Base-by-base conservation (phyloP, 352 stramenopile genomes). In the Pythium dissotocum region DNA sequence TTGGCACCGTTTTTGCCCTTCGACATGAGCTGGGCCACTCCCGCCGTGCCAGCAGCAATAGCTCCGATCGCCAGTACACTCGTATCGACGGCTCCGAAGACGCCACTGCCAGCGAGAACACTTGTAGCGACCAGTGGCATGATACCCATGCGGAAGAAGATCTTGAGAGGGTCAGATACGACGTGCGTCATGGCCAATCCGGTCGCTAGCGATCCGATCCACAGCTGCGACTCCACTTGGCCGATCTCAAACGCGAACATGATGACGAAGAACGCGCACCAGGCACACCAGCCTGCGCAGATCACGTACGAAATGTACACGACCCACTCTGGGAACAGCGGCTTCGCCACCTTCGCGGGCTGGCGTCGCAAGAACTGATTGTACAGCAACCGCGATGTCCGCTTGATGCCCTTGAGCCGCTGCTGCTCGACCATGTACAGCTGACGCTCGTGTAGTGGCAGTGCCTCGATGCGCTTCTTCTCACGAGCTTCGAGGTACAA, bases 271-370 rank as follows among this genome's bases (percentile, higher is more conserved):
- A 83, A 93, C 40, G 77, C 53, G 28, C 78, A 80, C 82, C 82
- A 91, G 4, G 54, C 73, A 42, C 77, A 85, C 79, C 81, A 88
- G 3, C 55, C 70, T 3, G 71, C 65, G 63, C 85, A 87, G 38
- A 91, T 83, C 13, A 65, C 71, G 56, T 90, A 91, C 62, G 82
- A 88, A 28, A 91, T 64, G 70, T 91, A 88, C 16, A 90, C 75
- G 13, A 93, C 82, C 82, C 82, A 93, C 65, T 82, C 79, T 2
- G 85, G 85, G 67, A 93, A 91, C 9, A 93, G 51, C 7, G 85
- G 85, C 55, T 81, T 81, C 1, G 76, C 51, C 30, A 86, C 40
- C 7, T 77, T 76, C 18, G 79, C 77, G 9, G 85, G 78, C 44
- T 87, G 79, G 0, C 81, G 76, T 1, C 82, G 70, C 32, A 93